These are phyloP conservation scores for Saccharomycopsis babjevae DNA, from an alignment of 805 yeast genomes.

Conservation along the genomic window DNA sequence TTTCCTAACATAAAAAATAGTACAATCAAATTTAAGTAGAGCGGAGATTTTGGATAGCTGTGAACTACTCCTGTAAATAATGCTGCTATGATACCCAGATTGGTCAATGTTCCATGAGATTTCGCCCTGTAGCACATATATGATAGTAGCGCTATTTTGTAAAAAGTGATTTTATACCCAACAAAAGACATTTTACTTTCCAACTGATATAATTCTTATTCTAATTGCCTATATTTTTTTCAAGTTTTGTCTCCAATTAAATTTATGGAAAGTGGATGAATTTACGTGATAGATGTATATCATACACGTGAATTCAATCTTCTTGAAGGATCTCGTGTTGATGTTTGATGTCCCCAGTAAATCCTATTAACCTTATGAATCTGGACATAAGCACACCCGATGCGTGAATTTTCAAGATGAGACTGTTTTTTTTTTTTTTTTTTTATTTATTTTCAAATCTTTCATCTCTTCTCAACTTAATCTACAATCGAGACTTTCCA, in stretches of 20 bases:
- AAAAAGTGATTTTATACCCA: neutral
- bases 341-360: neutral
- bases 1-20: slow-evolving; percentile 32
- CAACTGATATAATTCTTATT: too few species aligned
- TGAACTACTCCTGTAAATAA: slow-evolving; percentile 31
- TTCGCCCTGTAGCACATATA: slow-evolving; percentile 22
- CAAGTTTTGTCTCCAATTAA: too few species aligned
- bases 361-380: neutral
- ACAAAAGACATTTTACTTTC: neutral
- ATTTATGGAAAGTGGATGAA: neutral
- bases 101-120: slow-evolving; percentile 29
- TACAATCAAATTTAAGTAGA: slow-evolving; percentile 26
- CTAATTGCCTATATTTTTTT: too few species aligned
- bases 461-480: neutral
- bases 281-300: too few species aligned
- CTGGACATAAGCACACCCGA: neutral
- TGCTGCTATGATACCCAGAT: slow-evolving; percentile 29
- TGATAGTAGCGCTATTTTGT: neutral
- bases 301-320: neutral
- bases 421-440: neutral
- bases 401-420: neutral
- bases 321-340: neutral
- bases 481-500: neutral
- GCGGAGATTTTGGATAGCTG: slow-evolving; percentile 27
- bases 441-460: neutral